Evolutionary conservation across 805 yeast species (phyloP).

Genomic region (Wickerhamomyces canadensis): DNA sequence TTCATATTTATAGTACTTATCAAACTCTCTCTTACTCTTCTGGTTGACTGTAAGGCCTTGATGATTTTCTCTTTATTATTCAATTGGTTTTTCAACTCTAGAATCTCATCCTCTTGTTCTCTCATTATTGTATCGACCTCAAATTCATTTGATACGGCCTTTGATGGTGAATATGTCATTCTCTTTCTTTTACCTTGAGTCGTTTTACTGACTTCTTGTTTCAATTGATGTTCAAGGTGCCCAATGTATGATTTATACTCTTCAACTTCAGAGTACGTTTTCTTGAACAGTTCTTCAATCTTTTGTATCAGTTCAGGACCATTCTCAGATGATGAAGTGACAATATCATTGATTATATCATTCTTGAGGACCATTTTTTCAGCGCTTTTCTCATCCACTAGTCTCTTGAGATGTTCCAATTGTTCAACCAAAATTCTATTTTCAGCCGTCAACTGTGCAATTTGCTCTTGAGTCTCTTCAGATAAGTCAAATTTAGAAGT

Average conservation of each 20-base stretch:
- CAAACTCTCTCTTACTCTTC: constrained; percentile 45
- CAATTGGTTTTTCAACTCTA: constrained; percentile 54
- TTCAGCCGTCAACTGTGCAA: constrained; percentile 51
- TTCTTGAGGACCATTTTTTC: constrained; percentile 50
- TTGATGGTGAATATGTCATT: constrained; percentile 9
- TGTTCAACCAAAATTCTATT: constrained; percentile 59
- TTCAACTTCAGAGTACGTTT: constrained; percentile 46
- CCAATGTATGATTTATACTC: constrained; percentile 54
- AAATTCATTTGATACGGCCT: constrained; percentile 8
- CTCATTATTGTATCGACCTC: constrained; percentile 31
- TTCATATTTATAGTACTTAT: constrained; percentile 16
- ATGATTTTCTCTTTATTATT: constrained; percentile 77
- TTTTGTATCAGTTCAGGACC: constrained; percentile 38
- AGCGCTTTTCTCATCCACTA: constrained; percentile 54
- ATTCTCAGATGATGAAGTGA: constrained; percentile 28
- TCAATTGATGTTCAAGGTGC: constrained; percentile 53
- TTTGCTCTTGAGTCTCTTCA: constrained; percentile 25
- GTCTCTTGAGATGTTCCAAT: constrained; percentile 61
- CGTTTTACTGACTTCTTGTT: constrained; percentile 14
- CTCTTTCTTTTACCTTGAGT: constrained; percentile 1
- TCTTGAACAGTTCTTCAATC: constrained; percentile 41
- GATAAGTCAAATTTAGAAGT: constrained; percentile 1
- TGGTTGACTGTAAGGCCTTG: constrained; percentile 62
- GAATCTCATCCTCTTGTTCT: constrained; percentile 65
- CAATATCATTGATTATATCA: constrained; percentile 53